Evolutionary conservation across 139 green algal genomes (phyloP).

Genomic region (Bryopsis sp.): DNA sequence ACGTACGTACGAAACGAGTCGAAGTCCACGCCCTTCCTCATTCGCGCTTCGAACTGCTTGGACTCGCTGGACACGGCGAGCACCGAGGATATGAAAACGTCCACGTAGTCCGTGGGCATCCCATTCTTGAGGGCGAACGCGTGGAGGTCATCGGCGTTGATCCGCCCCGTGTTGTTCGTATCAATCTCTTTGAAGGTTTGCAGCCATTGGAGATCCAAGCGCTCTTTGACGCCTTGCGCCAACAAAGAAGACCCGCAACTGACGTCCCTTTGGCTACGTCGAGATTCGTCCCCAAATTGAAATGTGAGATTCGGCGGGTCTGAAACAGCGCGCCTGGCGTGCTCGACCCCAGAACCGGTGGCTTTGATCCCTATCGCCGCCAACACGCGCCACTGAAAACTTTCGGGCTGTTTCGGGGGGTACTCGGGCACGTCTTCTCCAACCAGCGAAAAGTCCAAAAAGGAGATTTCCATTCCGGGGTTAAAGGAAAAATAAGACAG

Average conservation of each 20-base stretch:
- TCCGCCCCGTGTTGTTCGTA: neutral
- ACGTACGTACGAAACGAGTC: conserved; percentile 36
- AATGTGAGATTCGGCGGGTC: neutral
- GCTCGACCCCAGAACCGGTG: too few species aligned
- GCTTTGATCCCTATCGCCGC: too few species aligned
- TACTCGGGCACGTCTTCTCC: neutral
- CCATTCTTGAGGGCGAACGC: conserved; percentile 16
- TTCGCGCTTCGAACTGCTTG: neutral
- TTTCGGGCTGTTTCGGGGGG: neutral
- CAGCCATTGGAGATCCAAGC: neutral
- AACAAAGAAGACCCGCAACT: neutral
- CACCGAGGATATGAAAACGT: conserved; percentile 22
- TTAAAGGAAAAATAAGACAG: too few species aligned
- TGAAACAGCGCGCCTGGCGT: neutral
- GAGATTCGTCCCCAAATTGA: neutral
- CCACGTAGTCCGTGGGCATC: conserved; percentile 23
- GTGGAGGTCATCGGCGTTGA: conserved; percentile 23
- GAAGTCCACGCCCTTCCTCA: neutral
- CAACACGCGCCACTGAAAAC: neutral
- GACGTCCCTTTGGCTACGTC: neutral
- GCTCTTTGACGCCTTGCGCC: neutral
- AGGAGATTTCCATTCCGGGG: neutral
- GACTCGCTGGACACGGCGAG: conserved; percentile 2
- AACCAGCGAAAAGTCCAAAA: neutral
- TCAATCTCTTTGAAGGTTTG: conserved; percentile 13